Evolutionary conservation across 176 grass and related monocot genomes (phyloP).

Genomic region (Secale cereale): DNA sequence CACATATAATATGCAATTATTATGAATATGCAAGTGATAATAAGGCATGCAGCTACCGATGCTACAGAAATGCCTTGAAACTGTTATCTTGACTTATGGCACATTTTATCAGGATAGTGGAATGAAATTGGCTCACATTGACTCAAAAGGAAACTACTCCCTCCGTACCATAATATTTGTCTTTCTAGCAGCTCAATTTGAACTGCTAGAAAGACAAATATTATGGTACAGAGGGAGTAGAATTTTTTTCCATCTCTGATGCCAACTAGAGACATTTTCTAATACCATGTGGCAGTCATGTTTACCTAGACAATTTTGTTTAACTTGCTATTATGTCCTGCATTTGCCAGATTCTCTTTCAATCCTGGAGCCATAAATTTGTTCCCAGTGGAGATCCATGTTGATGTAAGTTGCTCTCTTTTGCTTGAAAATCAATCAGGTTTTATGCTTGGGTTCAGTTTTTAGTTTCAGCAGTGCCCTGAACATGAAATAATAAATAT

Average conservation of each 20-base stretch:
- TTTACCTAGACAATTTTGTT: neutral
- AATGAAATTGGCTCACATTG: neutral
- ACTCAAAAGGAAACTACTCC: neutral
- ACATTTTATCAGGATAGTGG: neutral
- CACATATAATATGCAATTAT: constrained; percentile 1
- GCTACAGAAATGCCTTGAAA: constrained; percentile 5
- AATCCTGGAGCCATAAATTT: constrained; percentile 86
- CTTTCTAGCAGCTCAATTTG: too few relatives aligned
- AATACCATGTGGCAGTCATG: neutral
- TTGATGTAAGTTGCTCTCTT: constrained; percentile 69
- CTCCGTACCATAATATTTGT: too few relatives aligned
- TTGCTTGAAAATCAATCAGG: neutral
- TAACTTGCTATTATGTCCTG: constrained; percentile 6
- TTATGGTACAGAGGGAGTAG: too few relatives aligned
- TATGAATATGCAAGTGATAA: neutral
- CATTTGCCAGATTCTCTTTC: constrained; percentile 84
- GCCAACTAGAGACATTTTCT: neutral
- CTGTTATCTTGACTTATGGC: constrained; percentile 12
- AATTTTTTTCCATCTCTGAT: neutral
- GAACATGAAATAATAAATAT: neutral
- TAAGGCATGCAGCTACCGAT: neutral
- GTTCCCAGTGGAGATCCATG: constrained; percentile 87
- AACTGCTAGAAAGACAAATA: too few relatives aligned
- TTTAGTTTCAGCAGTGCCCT: neutral
- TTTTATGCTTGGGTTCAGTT: neutral